These are phyloP conservation scores for Penicillium dipodomyicola DNA, from an alignment of 495 filamentous ascomycete genomes.

Conservation along the genomic window DNA sequence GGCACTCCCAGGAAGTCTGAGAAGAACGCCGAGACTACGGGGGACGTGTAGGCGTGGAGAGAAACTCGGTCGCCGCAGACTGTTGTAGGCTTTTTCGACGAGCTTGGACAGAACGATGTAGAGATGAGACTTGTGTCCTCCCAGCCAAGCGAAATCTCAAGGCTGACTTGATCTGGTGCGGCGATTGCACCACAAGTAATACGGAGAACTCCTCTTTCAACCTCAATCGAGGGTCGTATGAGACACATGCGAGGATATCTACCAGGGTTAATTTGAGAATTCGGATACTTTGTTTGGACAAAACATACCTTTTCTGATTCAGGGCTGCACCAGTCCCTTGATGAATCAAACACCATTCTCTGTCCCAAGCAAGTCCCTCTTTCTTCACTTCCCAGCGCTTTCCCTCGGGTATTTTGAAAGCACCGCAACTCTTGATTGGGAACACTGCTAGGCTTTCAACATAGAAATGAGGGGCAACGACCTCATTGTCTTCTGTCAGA, in stretches of 20 bases:
- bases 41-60: slow-evolving; percentile 63
- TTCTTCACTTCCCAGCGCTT: slow-evolving; percentile 68
- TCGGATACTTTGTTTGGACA: not conserved
- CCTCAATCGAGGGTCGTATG: slow-evolving; percentile 66
- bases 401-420: slow-evolving; percentile 64
- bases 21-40: slow-evolving; percentile 69
- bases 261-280: not conserved
- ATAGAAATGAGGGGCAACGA: slow-evolving; percentile 33
- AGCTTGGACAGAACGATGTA: slow-evolving; percentile 34
- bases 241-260: slow-evolving; percentile 78
- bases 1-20: slow-evolving; percentile 67
- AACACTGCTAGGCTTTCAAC: slow-evolving; percentile 67
- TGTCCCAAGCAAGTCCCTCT: slow-evolving; percentile 85
- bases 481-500: slow-evolving; percentile 15
- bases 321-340: slow-evolving; percentile 73
- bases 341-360: slow-evolving; percentile 91
- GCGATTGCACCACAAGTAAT: slow-evolving; percentile 35
- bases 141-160: slow-evolving; percentile 61
- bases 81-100: slow-evolving; percentile 46
- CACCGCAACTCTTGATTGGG: slow-evolving; percentile 87
- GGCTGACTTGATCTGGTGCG: slow-evolving; percentile 22
- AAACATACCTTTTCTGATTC: slow-evolving; percentile 62
- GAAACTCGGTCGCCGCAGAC: slow-evolving; percentile 79
- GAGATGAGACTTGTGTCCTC: slow-evolving; percentile 53
- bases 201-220: slow-evolving; percentile 56